Percentiles rank a stretch among this genome's conserved stretches.
phyloP scores from a whole-genome alignment of 2,329 filamentous ascomycete species.

The Magnaporthiopsis rhizophila region DNA sequence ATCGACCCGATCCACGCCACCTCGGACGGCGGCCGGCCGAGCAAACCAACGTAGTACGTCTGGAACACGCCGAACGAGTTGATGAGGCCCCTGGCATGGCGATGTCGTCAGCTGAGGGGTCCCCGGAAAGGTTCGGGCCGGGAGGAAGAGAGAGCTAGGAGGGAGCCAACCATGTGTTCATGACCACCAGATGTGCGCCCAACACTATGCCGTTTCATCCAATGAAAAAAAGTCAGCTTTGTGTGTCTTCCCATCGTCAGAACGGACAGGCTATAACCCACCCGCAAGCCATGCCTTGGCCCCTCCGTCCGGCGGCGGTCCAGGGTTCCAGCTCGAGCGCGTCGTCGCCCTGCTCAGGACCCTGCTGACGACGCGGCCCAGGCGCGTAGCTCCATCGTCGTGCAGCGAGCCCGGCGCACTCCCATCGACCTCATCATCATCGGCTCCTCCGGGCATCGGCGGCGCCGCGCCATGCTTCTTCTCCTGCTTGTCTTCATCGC shows the following conservation, averaged over 20 bases:
- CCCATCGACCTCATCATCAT: neutral
- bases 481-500: neutral
- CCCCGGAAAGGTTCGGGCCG: too few relatives aligned
- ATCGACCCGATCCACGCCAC: conserved; percentile 48
- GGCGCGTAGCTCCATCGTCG: conserved; percentile 8
- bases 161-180: conserved; percentile 32
- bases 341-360: conserved; percentile 31
- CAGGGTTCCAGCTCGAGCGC: conserved; percentile 31
- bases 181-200: neutral
- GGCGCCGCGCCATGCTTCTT: neutral
- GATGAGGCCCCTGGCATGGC: conserved; percentile 35
- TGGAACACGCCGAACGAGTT: conserved; percentile 51
- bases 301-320: conserved; percentile 44
- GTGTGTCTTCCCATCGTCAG: neutral
- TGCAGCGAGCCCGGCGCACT: neutral
- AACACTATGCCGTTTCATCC: neutral
- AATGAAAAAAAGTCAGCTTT: neutral
- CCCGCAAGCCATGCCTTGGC: conserved; percentile 34
- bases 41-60: conserved; percentile 37
- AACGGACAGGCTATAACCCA: neutral
- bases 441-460: neutral
- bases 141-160: neutral
- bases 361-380: conserved; percentile 24
- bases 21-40: conserved; percentile 32
- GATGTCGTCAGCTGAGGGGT: neutral